Evolutionary conservation across 805 yeast genomes (phyloP).

Genomic region (Yarrowia divulgata): DNA sequence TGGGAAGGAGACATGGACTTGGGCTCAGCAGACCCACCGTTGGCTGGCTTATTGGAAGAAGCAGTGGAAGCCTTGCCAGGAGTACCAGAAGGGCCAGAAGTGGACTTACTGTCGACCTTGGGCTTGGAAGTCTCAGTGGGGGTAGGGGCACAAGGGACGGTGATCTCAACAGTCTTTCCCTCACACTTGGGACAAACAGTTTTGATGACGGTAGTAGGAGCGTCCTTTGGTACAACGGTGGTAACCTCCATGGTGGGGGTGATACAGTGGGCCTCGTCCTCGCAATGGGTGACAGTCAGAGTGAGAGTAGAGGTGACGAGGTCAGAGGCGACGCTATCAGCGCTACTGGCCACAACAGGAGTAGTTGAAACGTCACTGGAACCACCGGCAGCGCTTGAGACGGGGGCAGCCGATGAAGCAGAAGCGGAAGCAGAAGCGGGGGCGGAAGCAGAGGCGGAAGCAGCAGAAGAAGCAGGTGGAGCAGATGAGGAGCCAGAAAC

Average conservation of each 20-base stretch:
- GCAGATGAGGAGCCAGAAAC: background rate
- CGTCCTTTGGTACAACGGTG: constrained; percentile 11
- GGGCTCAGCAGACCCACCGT: background rate
- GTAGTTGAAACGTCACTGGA: background rate
- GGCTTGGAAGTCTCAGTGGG: background rate
- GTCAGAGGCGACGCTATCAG: background rate
- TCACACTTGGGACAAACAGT: constrained; percentile 15
- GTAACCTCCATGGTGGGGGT: constrained; percentile 1
- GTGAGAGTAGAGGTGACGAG: background rate
- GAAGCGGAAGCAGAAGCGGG: background rate
- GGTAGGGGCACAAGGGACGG: constrained; percentile 1
- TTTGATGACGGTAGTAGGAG: constrained; percentile 7
- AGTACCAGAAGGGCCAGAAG: background rate
- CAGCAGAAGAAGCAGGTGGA: background rate
- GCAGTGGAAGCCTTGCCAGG: background rate
- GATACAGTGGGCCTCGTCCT: background rate
- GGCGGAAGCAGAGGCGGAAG: background rate
- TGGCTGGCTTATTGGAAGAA: background rate
- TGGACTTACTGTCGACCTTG: background rate
- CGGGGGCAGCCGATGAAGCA: no score
- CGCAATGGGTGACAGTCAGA: constrained; percentile 4
- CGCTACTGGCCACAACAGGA: background rate
- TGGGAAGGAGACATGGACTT: background rate
- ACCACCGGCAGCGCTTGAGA: background rate
- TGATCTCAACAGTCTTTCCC: constrained; percentile 10